These are phyloP conservation scores for Fusarium redolens DNA, from an alignment of 2,329 filamentous ascomycete genomes.

Conservation along the genomic window DNA sequence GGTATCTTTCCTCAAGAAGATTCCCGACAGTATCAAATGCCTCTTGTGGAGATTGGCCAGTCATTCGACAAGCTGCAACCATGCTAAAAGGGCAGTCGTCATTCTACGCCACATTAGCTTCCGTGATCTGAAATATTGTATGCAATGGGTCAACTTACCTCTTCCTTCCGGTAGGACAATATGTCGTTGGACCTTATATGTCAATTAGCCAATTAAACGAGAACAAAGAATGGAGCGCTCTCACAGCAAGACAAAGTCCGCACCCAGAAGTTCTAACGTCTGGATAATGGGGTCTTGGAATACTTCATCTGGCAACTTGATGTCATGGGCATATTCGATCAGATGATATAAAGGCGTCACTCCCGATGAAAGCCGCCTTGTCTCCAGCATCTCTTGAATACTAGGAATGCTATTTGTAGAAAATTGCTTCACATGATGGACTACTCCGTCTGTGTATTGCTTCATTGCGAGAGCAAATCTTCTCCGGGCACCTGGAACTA, in stretches of 20 bases:
- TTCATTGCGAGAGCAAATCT: slow-evolving; percentile 16
- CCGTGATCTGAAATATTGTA: rapidly evolving
- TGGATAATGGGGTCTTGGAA: slow-evolving; percentile 2
- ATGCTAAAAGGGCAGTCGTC: slow-evolving; percentile 21
- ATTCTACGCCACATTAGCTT: neutral
- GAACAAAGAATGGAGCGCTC: rapidly evolving
- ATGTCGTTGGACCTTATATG: neutral
- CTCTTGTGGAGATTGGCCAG: slow-evolving; percentile 5
- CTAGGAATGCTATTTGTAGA: slow-evolving; percentile 2
- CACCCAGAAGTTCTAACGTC: slow-evolving; percentile 4
- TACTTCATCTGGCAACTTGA: neutral
- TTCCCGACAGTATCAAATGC: slow-evolving; percentile 5
- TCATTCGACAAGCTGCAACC: slow-evolving; percentile 21
- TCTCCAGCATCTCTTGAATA: slow-evolving; percentile 9
- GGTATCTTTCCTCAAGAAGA: slow-evolving; percentile 3
- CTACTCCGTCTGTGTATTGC: slow-evolving; percentile 18
- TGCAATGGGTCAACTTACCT: neutral
- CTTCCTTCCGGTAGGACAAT: slow-evolving; percentile 14
- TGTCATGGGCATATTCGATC: slow-evolving; percentile 8
- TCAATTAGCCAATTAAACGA: rapidly evolving
- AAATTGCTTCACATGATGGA: slow-evolving; percentile 17
- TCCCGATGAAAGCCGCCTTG: neutral
- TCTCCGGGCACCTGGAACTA: neutral
- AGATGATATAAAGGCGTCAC: slow-evolving; percentile 19
- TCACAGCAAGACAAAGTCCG: slow-evolving; percentile 13